phyloP scores from a whole-genome alignment of 2,329 filamentous ascomycete genomes.

The Elsinoe arachidis region DNA sequence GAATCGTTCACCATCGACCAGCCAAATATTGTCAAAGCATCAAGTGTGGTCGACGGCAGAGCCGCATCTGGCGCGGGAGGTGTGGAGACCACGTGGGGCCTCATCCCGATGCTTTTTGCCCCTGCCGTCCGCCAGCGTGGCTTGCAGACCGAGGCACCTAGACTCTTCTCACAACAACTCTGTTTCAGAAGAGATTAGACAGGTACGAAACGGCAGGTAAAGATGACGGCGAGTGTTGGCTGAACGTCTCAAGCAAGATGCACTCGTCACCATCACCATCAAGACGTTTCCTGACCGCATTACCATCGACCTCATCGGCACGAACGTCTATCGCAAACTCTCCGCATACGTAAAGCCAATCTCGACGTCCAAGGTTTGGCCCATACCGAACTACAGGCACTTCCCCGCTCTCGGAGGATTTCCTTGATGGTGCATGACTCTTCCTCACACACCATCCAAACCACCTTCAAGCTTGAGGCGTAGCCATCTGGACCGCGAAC shows the following conservation, averaged over 20 bases:
- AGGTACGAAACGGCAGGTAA: neutral
- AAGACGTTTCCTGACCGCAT: neutral
- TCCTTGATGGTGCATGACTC: neutral
- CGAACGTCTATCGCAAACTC: neutral
- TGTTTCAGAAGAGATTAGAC: neutral
- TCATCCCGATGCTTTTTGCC: neutral
- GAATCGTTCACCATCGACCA: neutral
- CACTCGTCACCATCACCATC: neutral
- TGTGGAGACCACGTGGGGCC: constrained; percentile 2
- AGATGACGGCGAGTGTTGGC: neutral
- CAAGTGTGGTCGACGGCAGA: neutral
- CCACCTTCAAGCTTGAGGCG: neutral
- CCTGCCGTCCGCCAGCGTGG: neutral
- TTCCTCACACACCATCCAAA: neutral
- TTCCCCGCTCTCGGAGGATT: constrained; percentile 9
- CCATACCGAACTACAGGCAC: neutral
- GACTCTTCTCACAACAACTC: neutral
- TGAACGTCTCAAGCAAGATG: neutral
- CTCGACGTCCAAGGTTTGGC: neutral
- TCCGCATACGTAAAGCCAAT: neutral
- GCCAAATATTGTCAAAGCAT: neutral
- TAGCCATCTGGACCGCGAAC: neutral
- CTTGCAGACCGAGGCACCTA: neutral
- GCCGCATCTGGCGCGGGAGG: constrained; percentile 2
- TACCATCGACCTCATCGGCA: neutral